These are phyloP conservation scores for Cystobasidium sp. DNA, from an alignment of 1,284 basidiomycete genomes.

Conservation along the genomic window DNA sequence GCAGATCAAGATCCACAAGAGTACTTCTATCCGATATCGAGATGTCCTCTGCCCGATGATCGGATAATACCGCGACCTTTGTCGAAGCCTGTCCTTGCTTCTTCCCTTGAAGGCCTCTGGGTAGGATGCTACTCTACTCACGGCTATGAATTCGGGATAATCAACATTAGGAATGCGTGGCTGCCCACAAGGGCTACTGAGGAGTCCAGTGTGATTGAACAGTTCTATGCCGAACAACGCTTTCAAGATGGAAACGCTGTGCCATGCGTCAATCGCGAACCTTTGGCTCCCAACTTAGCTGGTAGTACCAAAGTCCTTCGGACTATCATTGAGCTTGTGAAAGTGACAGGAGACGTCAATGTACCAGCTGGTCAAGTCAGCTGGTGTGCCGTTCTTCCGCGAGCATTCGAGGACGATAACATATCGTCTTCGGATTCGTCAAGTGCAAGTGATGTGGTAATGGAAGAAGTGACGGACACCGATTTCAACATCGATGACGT, in stretches of 20 bases:
- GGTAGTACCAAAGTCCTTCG: conserved; percentile 19
- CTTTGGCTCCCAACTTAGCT: conserved; percentile 20
- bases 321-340: conserved; percentile 36
- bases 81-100: conserved; percentile 25
- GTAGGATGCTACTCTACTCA: conserved; percentile 40
- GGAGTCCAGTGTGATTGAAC: conserved; percentile 11
- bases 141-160: conserved; percentile 35
- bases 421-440: background rate
- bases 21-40: conserved; percentile 34
- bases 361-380: conserved; percentile 42
- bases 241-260: conserved; percentile 11
- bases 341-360: conserved; percentile 44
- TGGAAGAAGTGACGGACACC: background rate
- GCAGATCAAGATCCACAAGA: conserved; percentile 23
- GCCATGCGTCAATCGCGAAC: conserved; percentile 16
- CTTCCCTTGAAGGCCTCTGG: conserved; percentile 33
- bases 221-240: conserved; percentile 27
- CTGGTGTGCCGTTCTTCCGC: conserved; percentile 40
- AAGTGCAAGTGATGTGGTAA: background rate
- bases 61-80: background rate
- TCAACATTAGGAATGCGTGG: conserved; percentile 31
- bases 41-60: conserved; percentile 17
- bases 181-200: background rate
- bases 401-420: background rate
- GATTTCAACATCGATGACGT: conserved; percentile 15